Evolutionary conservation across 805 yeast species (phyloP), one percentile per base, ranked within the genome.

Genomic region (Candida odintsovae): DNA sequence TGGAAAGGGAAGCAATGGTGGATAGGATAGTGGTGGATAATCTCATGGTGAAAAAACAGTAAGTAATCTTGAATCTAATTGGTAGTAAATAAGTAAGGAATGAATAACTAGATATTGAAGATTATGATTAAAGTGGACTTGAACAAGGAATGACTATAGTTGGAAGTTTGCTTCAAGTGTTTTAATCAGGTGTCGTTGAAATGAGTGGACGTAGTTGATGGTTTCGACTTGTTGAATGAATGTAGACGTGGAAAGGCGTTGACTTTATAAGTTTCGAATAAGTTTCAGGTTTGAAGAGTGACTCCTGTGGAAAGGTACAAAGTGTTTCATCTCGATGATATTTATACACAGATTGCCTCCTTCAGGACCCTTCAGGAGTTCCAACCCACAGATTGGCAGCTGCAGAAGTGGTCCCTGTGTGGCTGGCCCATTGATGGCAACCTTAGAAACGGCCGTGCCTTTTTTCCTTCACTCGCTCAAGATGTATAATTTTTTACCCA

Each of bases 1-100:
- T 20, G 7, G 42, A 54, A 9, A 50, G 41, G 4, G 45, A 22
- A 13, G 50, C 43, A 15, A 52, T 9, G 23, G 54, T 40, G 16
- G 53, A 18, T 16, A 56, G 12, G 8, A 46, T 20, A 22, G 51
- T 37, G 15, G 42, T 37, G 25, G 41, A 23, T 25, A 47, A 38
- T 42, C 38, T 43, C 50, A 50, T 46, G 41, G 38, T 37, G 20
- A 21, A 19, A 26, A 38, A 20, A 36, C n/a, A 28, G 31, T 28
- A 36, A 28, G 31, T 28, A 36, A 19, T 20, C 23, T 36, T 13
- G 12, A 36, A 20, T 19, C 39, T 36, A 36, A 19, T 20, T 20
- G 22, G 39, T 36, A 12, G 23, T 36, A 20, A 20, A 6, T 15
- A 20, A 19, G 39, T 19, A 36, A 36, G 36, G 36, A 33, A 16